Conservation (phyloP, 2,329 filamentous ascomycete species). For the Dothideomycetes sp. region DNA sequence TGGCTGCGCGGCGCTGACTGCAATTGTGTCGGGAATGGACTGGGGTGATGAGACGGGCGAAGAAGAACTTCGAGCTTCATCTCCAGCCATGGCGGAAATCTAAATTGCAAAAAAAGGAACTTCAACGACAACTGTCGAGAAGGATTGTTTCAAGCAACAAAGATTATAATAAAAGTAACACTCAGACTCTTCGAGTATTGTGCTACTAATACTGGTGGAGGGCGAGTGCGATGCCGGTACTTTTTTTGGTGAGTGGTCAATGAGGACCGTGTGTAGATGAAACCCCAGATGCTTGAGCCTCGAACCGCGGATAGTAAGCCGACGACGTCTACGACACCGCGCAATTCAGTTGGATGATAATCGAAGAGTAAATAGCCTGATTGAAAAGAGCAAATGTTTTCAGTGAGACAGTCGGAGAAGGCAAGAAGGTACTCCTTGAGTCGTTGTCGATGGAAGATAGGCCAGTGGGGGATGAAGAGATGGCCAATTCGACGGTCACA, state of each 20-base stretch:
- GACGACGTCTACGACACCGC: slow-evolving; percentile 5
- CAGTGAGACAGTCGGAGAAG: too few relatives aligned
- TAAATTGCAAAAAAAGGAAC: slow-evolving; percentile 2
- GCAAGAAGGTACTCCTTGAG: background rate
- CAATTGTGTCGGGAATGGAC: slow-evolving; percentile 15
- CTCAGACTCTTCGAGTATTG: too few relatives aligned
- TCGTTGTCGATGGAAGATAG: background rate
- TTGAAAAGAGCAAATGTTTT: too few relatives aligned
- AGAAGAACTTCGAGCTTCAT: slow-evolving; percentile 7
- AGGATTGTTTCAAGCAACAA: too few relatives aligned
- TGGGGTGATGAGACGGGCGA: slow-evolving; percentile 11
- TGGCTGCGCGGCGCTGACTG: slow-evolving; percentile 13
- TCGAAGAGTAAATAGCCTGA: too few relatives aligned
- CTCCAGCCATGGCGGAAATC: slow-evolving; percentile 8
- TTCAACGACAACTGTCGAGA: too few relatives aligned
- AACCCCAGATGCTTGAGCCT: background rate
- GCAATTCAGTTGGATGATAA: background rate
- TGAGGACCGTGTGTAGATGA: background rate
- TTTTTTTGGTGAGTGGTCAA: background rate
- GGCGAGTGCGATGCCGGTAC: too few relatives aligned
- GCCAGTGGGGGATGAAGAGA: background rate
- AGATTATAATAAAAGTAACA: too few relatives aligned
- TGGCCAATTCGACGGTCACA: background rate
- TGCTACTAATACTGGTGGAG: too few relatives aligned
- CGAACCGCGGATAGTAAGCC: slow-evolving; percentile 5